phyloP scores from a whole-genome alignment of 768 basidiomycete species.

The Boletellus emodensis region DNA sequence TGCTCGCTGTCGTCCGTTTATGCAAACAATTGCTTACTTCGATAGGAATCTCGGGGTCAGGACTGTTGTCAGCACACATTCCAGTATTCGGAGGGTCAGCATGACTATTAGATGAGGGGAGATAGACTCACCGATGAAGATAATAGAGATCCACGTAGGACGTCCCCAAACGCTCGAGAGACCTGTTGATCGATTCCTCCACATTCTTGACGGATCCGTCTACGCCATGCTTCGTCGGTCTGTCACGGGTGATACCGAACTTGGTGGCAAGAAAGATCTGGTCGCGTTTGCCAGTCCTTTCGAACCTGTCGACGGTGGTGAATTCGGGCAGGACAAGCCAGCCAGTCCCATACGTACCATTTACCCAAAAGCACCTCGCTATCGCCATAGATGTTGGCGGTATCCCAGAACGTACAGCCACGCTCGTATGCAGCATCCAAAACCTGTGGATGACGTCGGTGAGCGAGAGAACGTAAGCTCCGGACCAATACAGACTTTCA shows the following conservation, averaged over 20 bases:
- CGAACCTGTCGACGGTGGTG: conserved; percentile 35
- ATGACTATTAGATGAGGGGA: neutral
- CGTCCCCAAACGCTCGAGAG: conserved; percentile 41
- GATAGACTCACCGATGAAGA: conserved; percentile 34
- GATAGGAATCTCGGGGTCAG: conserved; percentile 43
- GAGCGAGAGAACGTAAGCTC: too few relatives aligned
- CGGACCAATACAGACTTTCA: conserved; percentile 39
- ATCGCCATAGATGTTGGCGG: conserved; percentile 40
- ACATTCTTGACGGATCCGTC: conserved; percentile 42
- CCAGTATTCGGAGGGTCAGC: neutral
- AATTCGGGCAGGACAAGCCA: too few relatives aligned
- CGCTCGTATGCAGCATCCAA: conserved; percentile 39
- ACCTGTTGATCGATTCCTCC: conserved; percentile 34
- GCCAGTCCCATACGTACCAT: conserved; percentile 34
- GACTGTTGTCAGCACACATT: conserved; percentile 20
- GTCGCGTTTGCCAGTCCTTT: conserved; percentile 40
- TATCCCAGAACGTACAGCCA: conserved; percentile 48
- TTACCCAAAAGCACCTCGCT: conserved; percentile 44
- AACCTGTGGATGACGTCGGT: conserved; percentile 25
- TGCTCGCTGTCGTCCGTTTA: neutral
- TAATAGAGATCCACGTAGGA: conserved; percentile 45
- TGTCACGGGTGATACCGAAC: conserved; percentile 37
- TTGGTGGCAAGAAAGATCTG: conserved; percentile 64
- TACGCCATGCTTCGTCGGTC: conserved; percentile 15
- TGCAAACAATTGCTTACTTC: conserved; percentile 31